Evolutionary conservation across 1,284 basidiomycete genomes (phyloP).

Genomic region (Ceratobasidium sp.): DNA sequence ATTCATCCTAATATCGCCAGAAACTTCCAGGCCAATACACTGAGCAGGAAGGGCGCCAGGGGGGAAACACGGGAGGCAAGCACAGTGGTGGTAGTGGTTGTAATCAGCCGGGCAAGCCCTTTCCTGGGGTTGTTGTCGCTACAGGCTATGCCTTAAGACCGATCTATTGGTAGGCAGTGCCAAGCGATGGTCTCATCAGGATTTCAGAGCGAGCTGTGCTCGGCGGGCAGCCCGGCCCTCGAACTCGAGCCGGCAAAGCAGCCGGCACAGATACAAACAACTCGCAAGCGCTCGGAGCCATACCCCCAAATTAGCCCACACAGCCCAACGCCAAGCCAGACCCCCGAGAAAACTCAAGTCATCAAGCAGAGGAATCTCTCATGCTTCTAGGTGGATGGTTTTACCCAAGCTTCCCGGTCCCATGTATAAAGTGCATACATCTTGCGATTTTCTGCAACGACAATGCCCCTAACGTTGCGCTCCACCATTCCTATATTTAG

Average conservation of each 20-base stretch:
- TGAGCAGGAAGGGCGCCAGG: not conserved
- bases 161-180: conserved; percentile 9
- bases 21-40: not conserved
- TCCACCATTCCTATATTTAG: not conserved
- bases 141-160: not conserved
- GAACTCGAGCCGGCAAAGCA: not conserved
- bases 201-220: not conserved
- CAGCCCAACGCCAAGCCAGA: not conserved
- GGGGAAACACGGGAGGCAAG: not conserved
- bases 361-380: no score
- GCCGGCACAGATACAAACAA: not conserved
- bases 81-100: not conserved
- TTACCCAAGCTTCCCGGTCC: no score
- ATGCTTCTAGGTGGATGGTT: no score
- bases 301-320: not conserved
- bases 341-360: not conserved
- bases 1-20: not conserved
- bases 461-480: not conserved
- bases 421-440: not conserved
- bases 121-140: conserved; percentile 1
- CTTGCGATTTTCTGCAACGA: not conserved
- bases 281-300: not conserved
- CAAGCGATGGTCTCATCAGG: not conserved
- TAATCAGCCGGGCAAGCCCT: not conserved
- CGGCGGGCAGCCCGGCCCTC: not conserved